Percentiles rank a stretch among this genome's conserved stretches.
phyloP scores from a whole-genome alignment of 768 basidiomycete species.

The Exidia glandulosa region DNA sequence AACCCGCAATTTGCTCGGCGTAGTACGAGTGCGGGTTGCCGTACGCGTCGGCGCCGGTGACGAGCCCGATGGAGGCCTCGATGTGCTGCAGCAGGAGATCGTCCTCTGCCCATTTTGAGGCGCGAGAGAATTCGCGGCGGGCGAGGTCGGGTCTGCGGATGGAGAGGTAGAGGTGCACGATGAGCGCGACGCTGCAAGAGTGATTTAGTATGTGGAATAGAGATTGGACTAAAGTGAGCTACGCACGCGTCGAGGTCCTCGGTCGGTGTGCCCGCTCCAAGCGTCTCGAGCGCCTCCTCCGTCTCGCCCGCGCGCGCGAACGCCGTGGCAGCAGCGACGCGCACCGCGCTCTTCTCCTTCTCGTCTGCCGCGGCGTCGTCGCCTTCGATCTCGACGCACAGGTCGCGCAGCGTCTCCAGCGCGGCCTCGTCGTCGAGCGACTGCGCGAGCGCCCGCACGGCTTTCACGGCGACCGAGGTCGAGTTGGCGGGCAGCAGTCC shows the following conservation, averaged over 20 bases:
- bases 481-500: slow-evolving; percentile 44
- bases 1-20: slow-evolving; percentile 51
- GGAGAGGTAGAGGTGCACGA: slow-evolving; percentile 83
- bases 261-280: slow-evolving; percentile 53
- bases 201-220: background rate
- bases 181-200: slow-evolving; percentile 55
- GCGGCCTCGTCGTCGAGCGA: slow-evolving; percentile 31
- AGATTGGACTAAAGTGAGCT: background rate
- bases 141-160: slow-evolving; percentile 82
- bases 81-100: slow-evolving; percentile 82
- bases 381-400: slow-evolving; percentile 77
- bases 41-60: slow-evolving; percentile 63
- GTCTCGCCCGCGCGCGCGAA: slow-evolving; percentile 76
- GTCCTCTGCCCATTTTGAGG: slow-evolving; percentile 81
- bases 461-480: slow-evolving; percentile 59
- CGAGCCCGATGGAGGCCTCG: slow-evolving; percentile 71
- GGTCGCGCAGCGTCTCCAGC: slow-evolving; percentile 75
- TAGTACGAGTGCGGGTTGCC: slow-evolving; percentile 50
- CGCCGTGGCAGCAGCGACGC: slow-evolving; percentile 76
- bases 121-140: slow-evolving; percentile 71
- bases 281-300: slow-evolving; percentile 86
- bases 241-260: slow-evolving; percentile 84
- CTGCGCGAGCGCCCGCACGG: slow-evolving; percentile 61
- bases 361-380: slow-evolving; percentile 60
- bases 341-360: slow-evolving; percentile 60